Base-by-base conservation (phyloP, 2,329 filamentous ascomycete species). In the Colletotrichum karsti region DNA sequence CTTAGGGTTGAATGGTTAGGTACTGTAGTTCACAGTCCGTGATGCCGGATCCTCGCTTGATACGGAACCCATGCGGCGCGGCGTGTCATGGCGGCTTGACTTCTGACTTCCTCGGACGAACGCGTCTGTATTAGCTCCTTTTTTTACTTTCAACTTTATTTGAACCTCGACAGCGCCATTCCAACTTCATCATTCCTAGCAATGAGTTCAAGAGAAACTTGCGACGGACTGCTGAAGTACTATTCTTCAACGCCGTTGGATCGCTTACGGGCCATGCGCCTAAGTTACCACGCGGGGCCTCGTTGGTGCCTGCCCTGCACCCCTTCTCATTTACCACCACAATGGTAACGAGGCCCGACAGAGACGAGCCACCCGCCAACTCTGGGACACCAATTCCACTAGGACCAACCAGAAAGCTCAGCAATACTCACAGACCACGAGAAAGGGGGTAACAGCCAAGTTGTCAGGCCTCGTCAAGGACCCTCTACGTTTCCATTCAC, bases 281-380 rank as follows among this genome's bases (percentile, higher is more conserved):
- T 53, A 20, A 30, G 46, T 54, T 62, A 46, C 42, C 5, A 12
- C 5, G 37, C 42, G 44, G 56, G 50, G 46, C 22, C 24, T 35
- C 39, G 51, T 55, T 42, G 51, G 55, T 48, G 46, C 24, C 63
- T 48, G 46, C 24, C 63, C 39, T 70, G 55, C 53, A 42, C 30
- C 5, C n/a, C n/a, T n/a, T 28, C 55, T 61, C 55, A 69, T 60
- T 69, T 70, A 70, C 68, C 68, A 26, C 22, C 18, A 30, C 26
- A 53, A 15, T 57, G 68, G 68, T 69, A 65, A 65, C 46, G 59
- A 59, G 24, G 10, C 28, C 35, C 46, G 55, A 37, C 46, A 50
- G 4, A 37, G 58, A 41, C 24, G 39, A 64, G 48, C 53, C 30
- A 48, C 54, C 39, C 44, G 46, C 28, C 44, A 35, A 20, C 39